Conservation (phyloP, 192 early-diverging fungal genomes). For the Coemansia sp. region DNA sequence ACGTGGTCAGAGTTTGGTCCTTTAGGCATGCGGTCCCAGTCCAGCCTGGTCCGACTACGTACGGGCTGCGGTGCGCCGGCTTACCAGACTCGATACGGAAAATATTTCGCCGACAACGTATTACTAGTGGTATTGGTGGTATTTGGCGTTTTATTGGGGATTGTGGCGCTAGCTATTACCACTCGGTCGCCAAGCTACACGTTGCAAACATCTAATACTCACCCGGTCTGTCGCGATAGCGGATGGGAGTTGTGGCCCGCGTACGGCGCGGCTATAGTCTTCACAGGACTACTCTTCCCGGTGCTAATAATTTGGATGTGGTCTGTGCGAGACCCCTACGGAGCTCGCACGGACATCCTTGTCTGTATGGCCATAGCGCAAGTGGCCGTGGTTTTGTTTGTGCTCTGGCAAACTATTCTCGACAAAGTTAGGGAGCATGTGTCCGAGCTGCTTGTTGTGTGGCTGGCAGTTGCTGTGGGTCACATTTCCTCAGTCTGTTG, state of each 20-base stretch:
- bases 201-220: not conserved
- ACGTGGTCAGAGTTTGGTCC: slow-evolving; percentile 31
- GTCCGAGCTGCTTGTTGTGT: slow-evolving; percentile 35
- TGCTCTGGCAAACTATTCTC: slow-evolving; percentile 32
- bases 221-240: slow-evolving; percentile 18
- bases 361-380: slow-evolving; percentile 29
- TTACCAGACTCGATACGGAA: slow-evolving; percentile 15
- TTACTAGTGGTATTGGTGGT: slow-evolving; percentile 15
- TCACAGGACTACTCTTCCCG: slow-evolving; percentile 24
- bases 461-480: slow-evolving; percentile 22
- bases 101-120: slow-evolving; percentile 4
- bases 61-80: not conserved
- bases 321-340: slow-evolving; percentile 25
- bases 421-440: slow-evolving; percentile 15
- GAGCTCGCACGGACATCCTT: slow-evolving; percentile 21
- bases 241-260: slow-evolving; percentile 45
- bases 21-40: slow-evolving; percentile 5
- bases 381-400: slow-evolving; percentile 28
- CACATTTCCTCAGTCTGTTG: slow-evolving; percentile 35
- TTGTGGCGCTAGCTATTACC: slow-evolving; percentile 19
- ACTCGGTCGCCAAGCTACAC: slow-evolving; percentile 3
- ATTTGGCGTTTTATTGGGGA: slow-evolving; percentile 10
- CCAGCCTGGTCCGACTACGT: not conserved
- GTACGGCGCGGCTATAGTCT: slow-evolving; percentile 27
- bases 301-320: slow-evolving; percentile 26